phyloP scores from a whole-genome alignment of 2,329 filamentous ascomycete species.

The Pseudogymnoascus sp. region DNA sequence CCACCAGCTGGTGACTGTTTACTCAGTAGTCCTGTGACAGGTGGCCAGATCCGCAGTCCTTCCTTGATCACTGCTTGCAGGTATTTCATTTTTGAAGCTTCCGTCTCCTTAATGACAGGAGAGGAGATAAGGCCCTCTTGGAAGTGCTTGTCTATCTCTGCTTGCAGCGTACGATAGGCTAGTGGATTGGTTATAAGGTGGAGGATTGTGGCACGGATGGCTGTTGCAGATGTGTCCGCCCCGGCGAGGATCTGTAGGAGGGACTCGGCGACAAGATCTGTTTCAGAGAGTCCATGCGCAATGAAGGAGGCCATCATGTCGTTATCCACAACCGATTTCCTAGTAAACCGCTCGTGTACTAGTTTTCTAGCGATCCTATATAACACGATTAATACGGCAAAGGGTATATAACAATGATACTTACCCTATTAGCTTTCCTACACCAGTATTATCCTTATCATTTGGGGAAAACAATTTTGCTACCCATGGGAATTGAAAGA shows the following conservation, averaged over 20 bases:
- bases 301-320: conserved; percentile 51
- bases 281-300: conserved; percentile 30
- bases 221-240: conserved; percentile 51
- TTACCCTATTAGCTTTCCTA: conserved; percentile 41
- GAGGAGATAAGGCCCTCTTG: conserved; percentile 30
- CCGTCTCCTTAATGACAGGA: conserved; percentile 1
- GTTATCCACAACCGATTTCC: conserved; percentile 34
- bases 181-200: conserved; percentile 44
- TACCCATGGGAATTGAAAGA: conserved; percentile 34
- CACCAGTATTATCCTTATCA: conserved; percentile 32
- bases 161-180: conserved; percentile 38
- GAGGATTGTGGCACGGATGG: conserved; percentile 45
- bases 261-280: conserved; percentile 15
- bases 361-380: conserved; percentile 37
- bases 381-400: conserved; percentile 28
- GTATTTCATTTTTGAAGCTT: conserved; percentile 11
- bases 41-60: conserved; percentile 31
- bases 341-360: conserved; percentile 39
- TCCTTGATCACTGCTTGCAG: conserved; percentile 42
- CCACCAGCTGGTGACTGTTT: conserved; percentile 19
- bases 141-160: conserved; percentile 38
- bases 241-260: conserved; percentile 40
- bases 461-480: conserved; percentile 31
- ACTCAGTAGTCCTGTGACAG: conserved; percentile 24
- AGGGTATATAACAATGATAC: conserved; percentile 20